phyloP scores from a whole-genome alignment of 352 stramenopile species.

The Peronosclerospora sorghi region DNA sequence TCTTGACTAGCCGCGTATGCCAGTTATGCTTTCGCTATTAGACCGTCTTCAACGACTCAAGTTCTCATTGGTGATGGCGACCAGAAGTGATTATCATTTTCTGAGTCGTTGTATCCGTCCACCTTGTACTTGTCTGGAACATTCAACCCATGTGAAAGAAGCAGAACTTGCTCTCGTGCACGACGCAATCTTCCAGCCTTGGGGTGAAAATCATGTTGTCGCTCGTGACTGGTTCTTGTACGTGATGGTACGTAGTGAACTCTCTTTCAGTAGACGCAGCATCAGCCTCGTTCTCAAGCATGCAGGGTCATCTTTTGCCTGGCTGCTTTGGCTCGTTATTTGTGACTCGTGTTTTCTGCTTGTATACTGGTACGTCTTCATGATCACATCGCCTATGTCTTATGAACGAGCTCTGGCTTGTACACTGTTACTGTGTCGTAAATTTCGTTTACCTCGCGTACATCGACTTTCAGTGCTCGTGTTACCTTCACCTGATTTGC shows the following conservation, averaged over 20 bases:
- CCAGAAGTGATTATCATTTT: slow-evolving; percentile 3
- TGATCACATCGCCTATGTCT: no score
- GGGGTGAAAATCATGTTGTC: neutral
- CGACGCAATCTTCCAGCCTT: neutral
- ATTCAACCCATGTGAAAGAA: neutral
- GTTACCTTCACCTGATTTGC: slow-evolving; percentile 2
- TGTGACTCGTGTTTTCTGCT: no score
- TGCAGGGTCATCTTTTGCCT: no score
- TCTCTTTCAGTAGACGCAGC: neutral
- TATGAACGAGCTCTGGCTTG: neutral
- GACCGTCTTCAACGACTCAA: neutral
- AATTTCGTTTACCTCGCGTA: slow-evolving; percentile 5
- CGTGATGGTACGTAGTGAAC: neutral
- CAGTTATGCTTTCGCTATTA: no score
- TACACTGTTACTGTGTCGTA: neutral
- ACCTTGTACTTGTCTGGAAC: neutral
- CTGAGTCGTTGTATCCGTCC: neutral
- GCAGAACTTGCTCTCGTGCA: neutral
- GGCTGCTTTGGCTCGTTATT: no score
- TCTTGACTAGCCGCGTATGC: no score
- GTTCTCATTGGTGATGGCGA: slow-evolving; percentile 3
- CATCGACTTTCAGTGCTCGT: slow-evolving; percentile 3
- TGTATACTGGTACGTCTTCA: no score
- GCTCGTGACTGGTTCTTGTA: neutral
- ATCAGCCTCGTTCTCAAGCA: neutral